phyloP scores from a whole-genome alignment of 257 asterid species.

The Orobanche coerulescens region DNA sequence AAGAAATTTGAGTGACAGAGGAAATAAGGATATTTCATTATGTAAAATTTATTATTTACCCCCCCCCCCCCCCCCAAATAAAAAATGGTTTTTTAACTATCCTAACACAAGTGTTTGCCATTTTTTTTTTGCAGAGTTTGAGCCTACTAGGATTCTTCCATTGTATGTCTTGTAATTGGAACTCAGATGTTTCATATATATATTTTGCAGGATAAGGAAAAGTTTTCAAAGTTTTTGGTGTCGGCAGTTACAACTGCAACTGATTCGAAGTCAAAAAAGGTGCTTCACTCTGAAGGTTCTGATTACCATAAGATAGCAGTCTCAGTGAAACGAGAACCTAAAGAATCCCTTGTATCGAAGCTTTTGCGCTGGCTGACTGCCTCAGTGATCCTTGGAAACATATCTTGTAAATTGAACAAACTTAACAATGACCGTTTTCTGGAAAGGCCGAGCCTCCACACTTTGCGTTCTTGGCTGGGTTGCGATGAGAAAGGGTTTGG shows the following conservation, averaged over 20 bases:
- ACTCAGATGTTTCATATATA: not conserved
- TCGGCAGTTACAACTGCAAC: slow-evolving; percentile 68
- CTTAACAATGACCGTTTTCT: slow-evolving; percentile 20
- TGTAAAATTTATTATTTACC: too few species aligned
- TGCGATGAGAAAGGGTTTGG: slow-evolving; percentile 25
- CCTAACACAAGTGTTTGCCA: not conserved
- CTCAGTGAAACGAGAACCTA: slow-evolving; percentile 27
- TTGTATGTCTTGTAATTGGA: not conserved
- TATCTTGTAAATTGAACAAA: slow-evolving; percentile 32
- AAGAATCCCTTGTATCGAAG: slow-evolving; percentile 54
- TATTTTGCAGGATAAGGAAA: slow-evolving; percentile 46
- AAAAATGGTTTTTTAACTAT: not conserved
- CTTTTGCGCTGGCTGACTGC: slow-evolving; percentile 88
- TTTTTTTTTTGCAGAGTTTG: not conserved
- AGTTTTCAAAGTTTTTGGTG: slow-evolving; percentile 49
- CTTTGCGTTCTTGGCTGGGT: slow-evolving; percentile 46
- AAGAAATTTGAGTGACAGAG: not conserved
- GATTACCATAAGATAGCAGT: slow-evolving; percentile 17
- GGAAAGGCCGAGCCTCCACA: slow-evolving; percentile 32
- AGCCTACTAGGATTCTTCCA: not conserved
- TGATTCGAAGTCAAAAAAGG: slow-evolving; percentile 34
- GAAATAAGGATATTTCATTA: not conserved
- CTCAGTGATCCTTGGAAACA: slow-evolving; percentile 58
- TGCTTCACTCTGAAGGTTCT: slow-evolving; percentile 29
- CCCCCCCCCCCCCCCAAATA: too few species aligned